Evolutionary conservation across 2,329 filamentous ascomycete species (phyloP).

Genomic region (Colletotrichum trifolii): DNA sequence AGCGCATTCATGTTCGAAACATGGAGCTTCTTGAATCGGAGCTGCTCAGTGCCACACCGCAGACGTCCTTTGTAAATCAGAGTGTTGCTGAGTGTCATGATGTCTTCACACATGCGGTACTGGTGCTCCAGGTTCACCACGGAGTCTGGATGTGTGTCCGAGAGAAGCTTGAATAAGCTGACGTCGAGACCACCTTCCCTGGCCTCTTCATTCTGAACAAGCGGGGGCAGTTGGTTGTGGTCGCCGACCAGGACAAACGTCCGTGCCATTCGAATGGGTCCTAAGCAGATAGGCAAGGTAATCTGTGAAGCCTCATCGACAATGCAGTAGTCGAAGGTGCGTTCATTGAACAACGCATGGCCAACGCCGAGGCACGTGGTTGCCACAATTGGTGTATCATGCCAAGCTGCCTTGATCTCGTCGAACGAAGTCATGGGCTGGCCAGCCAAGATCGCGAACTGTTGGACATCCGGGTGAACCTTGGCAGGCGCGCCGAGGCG

Average conservation of each 20-base stretch:
- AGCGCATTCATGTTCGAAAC: conserved; percentile 75
- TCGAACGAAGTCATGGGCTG: conserved; percentile 81
- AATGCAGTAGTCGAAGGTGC: conserved; percentile 97
- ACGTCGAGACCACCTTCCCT: conserved; percentile 88
- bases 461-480: conserved; percentile 86
- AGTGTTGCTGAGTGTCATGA: conserved; percentile 93
- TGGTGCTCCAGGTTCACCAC: conserved; percentile 95
- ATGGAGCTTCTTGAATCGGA: conserved; percentile 75
- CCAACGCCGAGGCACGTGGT: conserved; percentile 95
- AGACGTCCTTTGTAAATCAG: conserved; percentile 93
- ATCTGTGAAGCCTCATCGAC: conserved; percentile 99
- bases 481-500: conserved; percentile 88
- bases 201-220: conserved; percentile 93
- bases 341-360: conserved; percentile 87
- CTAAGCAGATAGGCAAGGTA: conserved; percentile 92
- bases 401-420: conserved; percentile 85
- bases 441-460: conserved; percentile 84
- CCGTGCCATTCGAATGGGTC: conserved; percentile 90
- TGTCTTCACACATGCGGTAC: conserved; percentile 97
- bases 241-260: conserved; percentile 97
- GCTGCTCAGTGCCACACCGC: conserved; percentile 84
- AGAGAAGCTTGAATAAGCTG: conserved; percentile 92
- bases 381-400: conserved; percentile 87
- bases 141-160: conserved; percentile 85
- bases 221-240: conserved; percentile 93